A percentile compares a stretch with the other conserved stretches of the same genome.
Evolutionary conservation across 495 filamentous ascomycete species (phyloP).

Genomic region (Darksidea phi): DNA sequence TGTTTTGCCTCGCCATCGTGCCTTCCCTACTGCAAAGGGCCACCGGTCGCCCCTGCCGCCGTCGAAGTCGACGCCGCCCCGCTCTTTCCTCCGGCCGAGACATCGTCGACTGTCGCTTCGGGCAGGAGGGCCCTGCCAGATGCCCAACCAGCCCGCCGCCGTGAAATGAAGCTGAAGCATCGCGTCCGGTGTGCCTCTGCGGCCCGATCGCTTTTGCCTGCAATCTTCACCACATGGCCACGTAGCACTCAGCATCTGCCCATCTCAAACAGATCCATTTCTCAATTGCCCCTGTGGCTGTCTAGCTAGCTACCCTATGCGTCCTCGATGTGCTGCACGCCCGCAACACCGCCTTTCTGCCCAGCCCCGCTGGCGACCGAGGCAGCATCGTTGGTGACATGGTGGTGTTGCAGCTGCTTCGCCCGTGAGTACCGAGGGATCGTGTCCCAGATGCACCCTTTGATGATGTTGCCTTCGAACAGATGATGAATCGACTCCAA

Average conservation of each 20-base stretch:
- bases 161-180: neutral
- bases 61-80: neutral
- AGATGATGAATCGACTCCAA: conserved; percentile 35
- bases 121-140: neutral
- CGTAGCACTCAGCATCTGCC: conserved; percentile 23
- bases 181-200: conserved; percentile 3
- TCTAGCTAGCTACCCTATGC: conserved; percentile 7
- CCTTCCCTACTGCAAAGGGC: neutral
- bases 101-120: neutral
- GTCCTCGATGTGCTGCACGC: conserved; percentile 30
- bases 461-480: conserved; percentile 35
- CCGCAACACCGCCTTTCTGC: conserved; percentile 9
- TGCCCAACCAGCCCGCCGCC: neutral
- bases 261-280: neutral
- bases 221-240: conserved; percentile 30
- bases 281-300: neutral
- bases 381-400: conserved; percentile 24
- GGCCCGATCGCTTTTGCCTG: neutral
- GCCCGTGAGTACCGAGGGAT: conserved; percentile 31
- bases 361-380: conserved; percentile 7
- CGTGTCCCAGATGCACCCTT: conserved; percentile 29
- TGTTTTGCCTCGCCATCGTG: neutral
- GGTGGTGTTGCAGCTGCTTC: conserved; percentile 32
- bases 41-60: neutral
- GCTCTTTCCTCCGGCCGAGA: neutral